Evolutionary conservation across 164 flowering plant species (phyloP).

Genomic region (Kingdonia uniflora): DNA sequence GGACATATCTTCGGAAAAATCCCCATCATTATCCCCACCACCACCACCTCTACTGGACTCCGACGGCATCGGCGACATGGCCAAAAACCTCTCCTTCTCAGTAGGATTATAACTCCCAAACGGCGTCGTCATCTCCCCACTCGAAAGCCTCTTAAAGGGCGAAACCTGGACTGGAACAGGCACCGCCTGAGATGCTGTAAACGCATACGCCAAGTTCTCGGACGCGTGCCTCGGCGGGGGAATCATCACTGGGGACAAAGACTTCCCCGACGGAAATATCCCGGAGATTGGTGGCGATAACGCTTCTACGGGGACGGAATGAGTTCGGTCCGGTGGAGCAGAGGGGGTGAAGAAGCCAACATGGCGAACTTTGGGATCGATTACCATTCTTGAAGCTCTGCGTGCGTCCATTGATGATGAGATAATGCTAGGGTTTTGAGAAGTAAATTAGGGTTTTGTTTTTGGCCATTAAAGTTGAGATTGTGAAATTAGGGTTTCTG

Average conservation of each 20-base stretch:
- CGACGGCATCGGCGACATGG: conserved; percentile 23
- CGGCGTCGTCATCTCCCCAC: conserved; percentile 17
- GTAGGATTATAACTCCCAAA: conserved; percentile 62
- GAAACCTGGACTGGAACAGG: conserved; percentile 23
- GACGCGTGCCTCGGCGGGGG: conserved; percentile 62
- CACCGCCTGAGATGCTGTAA: too few relatives aligned
- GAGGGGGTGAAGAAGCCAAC: conserved; percentile 66
- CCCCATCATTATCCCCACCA: conserved; percentile 23
- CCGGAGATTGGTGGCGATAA: conserved; percentile 30
- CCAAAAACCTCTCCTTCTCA: conserved; percentile 39
- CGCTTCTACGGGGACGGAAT: conserved; percentile 25
- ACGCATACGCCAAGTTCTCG: too few relatives aligned
- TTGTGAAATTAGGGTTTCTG: too few relatives aligned
- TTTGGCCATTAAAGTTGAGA: too few relatives aligned
- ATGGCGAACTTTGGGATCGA: conserved; percentile 71
- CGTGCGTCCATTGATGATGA: conserved; percentile 40
- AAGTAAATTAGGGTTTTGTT: too few relatives aligned
- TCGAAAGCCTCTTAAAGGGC: conserved; percentile 21
- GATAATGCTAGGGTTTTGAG: too few relatives aligned
- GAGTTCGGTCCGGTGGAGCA: conserved; percentile 32
- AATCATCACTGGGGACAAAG: conserved; percentile 70
- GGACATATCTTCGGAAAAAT: conserved; percentile 31
- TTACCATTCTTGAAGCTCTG: conserved; percentile 33
- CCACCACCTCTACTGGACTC: conserved; percentile 15
- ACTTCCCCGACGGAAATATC: conserved; percentile 38